A percentile compares a stretch with the other conserved stretches of the same genome.
Evolutionary conservation across 2,329 filamentous ascomycete species (phyloP).

Genomic region (Neurospora sp.): DNA sequence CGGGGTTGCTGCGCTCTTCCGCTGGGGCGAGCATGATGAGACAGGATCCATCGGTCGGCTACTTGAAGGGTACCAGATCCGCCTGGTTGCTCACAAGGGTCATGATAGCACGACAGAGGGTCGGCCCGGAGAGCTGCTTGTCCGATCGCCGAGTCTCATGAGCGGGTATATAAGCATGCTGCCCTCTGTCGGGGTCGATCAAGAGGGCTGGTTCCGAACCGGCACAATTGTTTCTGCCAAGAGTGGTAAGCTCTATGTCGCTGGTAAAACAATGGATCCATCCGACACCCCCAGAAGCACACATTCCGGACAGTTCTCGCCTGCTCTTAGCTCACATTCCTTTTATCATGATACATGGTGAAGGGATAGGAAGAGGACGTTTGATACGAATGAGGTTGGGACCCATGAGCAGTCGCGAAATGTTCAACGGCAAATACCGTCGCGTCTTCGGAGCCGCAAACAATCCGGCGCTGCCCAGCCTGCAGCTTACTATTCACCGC

Average conservation of each 20-base stretch:
- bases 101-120: background rate
- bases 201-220: background rate
- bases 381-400: background rate
- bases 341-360: background rate
- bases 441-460: background rate
- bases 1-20: constrained; percentile 2
- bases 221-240: background rate
- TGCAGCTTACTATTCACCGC: background rate
- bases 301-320: background rate
- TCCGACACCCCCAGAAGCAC: background rate
- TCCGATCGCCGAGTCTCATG: constrained; percentile 1
- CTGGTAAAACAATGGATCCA: background rate
- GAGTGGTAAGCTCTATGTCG: constrained; percentile 1
- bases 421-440: background rate
- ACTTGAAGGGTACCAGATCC: constrained; percentile 1
- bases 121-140: background rate
- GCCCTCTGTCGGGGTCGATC: background rate
- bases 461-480: background rate
- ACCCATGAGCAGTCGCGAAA: background rate
- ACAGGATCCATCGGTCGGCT: background rate
- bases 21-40: background rate
- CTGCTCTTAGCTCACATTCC: background rate
- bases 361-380: background rate
- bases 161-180: background rate
- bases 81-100: background rate